Conservation (phyloP, 2,329 filamentous ascomycete genomes). For the Fusarium odoratissimum region DNA sequence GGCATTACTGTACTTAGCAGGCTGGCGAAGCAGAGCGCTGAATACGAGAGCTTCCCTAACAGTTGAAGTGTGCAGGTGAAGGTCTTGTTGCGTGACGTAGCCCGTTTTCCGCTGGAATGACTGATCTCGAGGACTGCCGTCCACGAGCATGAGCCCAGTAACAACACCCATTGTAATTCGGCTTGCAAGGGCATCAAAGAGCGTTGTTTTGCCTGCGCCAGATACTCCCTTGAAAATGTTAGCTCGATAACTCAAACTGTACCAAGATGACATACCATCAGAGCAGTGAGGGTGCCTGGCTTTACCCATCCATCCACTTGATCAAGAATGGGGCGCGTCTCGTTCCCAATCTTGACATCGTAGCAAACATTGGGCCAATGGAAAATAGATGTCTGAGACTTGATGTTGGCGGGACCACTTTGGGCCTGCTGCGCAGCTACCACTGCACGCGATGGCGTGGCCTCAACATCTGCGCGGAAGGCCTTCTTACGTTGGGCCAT, state of each 20-base stretch:
- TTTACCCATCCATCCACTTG: slow-evolving; percentile 79
- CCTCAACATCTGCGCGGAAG: slow-evolving; percentile 43
- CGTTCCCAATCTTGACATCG: slow-evolving; percentile 75
- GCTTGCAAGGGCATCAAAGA: slow-evolving; percentile 83
- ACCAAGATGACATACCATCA: slow-evolving; percentile 77
- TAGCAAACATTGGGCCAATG: slow-evolving; percentile 79
- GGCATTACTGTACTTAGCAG: slow-evolving; percentile 69
- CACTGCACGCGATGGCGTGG: not conserved
- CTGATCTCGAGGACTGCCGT: slow-evolving; percentile 72
- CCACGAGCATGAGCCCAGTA: slow-evolving; percentile 77
- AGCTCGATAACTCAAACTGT: slow-evolving; percentile 76
- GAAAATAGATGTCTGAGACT: slow-evolving; percentile 59
- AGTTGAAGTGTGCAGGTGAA: slow-evolving; percentile 82
- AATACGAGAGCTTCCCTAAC: slow-evolving; percentile 87
- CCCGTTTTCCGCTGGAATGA: slow-evolving; percentile 90
- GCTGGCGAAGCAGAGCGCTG: slow-evolving; percentile 83
- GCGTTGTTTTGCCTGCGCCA: slow-evolving; percentile 87
- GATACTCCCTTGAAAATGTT: slow-evolving; percentile 78
- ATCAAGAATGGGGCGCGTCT: slow-evolving; percentile 72
- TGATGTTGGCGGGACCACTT: slow-evolving; percentile 67
- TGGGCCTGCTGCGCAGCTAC: slow-evolving; percentile 48
- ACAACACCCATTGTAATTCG: slow-evolving; percentile 88
- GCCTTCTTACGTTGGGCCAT: slow-evolving; percentile 60
- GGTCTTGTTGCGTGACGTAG: slow-evolving; percentile 88
- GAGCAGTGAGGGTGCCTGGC: slow-evolving; percentile 76